Evolutionary conservation across 345 rosid species (phyloP), one percentile per base, ranked within the genome.

Genomic region (Eucalyptus coolabah): DNA sequence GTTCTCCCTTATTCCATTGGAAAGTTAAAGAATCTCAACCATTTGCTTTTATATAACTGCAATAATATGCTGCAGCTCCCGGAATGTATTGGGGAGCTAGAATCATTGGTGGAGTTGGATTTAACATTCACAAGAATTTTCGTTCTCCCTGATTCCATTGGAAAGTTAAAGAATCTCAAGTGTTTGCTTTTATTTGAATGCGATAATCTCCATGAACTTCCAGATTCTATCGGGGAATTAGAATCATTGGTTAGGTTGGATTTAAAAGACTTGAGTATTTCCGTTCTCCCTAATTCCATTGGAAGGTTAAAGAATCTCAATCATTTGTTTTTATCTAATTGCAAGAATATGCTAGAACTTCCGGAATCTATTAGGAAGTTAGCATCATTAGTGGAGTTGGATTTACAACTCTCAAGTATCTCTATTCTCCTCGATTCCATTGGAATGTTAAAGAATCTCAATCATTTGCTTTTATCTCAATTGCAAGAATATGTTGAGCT

Each of bases 211-310:
- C n/a, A n/a, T n/a, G n/a, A n/a, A n/a, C n/a, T n/a, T 47, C 5
- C 50, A 0, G 50, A 47, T 0, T 11, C 50, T 49, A 49, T 12
- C 0, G 15, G 5, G 2, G 0, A 49, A 0, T 0, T 49, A 1
- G 0, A 49, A 49, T 4, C 50, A 49, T 49, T 49, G 5, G 0
- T 12, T 0, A 0, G 4, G 15, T 49, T 49, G 5, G 5, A 12
- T 12, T 49, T 49, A 12, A n/a, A n/a, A n/a, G 1, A 12, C 0
- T 49, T 0, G 0, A 0, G 50, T 5, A 49, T 49, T 0, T 4
- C 5, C 0, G 1, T 47, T 47, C 5, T 47, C 5, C 14, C 14
- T 47, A 0, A 49, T 49, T 49, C 50, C 6, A 56, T 50, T 50
- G 53, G 7, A 50, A 16, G 1, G 7, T 50, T 50, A 50, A 50